Evolutionary conservation across 2,329 filamentous ascomycete genomes (phyloP).

Genomic region (Alternaria sp.): DNA sequence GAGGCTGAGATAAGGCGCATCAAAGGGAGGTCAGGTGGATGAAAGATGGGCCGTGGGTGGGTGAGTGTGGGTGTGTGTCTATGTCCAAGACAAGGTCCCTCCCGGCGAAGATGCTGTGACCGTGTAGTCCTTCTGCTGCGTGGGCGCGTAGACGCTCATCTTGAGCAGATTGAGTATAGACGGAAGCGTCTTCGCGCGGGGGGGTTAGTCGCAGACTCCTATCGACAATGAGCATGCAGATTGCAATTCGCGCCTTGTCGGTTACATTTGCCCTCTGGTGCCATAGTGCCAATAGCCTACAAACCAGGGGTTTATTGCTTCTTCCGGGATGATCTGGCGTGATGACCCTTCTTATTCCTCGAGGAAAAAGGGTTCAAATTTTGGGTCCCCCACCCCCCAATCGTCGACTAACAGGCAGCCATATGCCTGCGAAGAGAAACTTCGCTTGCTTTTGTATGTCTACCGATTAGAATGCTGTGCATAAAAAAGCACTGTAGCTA

Average conservation of each 20-base stretch:
- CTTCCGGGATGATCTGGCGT: constrained; percentile 5
- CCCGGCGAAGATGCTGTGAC: not conserved
- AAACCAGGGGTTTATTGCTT: constrained; percentile 1
- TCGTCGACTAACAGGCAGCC: not conserved
- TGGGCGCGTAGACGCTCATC: not conserved
- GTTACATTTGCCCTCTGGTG: not conserved
- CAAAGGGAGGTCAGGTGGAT: constrained; percentile 5
- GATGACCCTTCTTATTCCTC: not conserved
- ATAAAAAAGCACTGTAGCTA: constrained; percentile 10
- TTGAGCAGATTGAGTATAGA: constrained; percentile 6
- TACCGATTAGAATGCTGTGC: constrained; percentile 14
- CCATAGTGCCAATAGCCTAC: constrained; percentile 1
- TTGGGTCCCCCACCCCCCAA: not conserved
- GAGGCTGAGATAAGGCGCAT: constrained; percentile 3
- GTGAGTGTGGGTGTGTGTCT: not conserved
- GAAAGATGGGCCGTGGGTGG: not conserved
- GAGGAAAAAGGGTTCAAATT: constrained; percentile 5
- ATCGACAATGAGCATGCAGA: constrained; percentile 2
- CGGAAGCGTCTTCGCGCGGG: not conserved
- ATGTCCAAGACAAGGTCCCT: constrained; percentile 1
- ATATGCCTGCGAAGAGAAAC: constrained; percentile 1
- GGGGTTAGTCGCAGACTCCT: not conserved
- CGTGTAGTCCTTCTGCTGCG: not conserved
- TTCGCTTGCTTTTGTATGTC: constrained; percentile 2
- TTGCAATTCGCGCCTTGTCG: not conserved